These are phyloP conservation scores for Clonostachys byssicola DNA, from an alignment of 2,329 filamentous ascomycete genomes.

Conservation along the genomic window DNA sequence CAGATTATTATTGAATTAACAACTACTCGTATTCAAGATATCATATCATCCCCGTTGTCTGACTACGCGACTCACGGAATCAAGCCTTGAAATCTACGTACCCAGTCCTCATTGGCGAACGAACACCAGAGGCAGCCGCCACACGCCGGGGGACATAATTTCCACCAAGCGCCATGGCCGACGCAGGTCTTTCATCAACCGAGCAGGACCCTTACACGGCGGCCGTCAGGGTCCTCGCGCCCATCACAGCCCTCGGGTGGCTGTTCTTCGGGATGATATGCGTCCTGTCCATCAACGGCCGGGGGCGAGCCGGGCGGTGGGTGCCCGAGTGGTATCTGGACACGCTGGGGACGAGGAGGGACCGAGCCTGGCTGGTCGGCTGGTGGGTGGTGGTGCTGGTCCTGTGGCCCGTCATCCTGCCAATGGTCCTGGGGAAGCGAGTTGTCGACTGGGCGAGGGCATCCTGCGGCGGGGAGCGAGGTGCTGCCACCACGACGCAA, in stretches of 20 bases:
- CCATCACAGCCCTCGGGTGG: conserved; percentile 18
- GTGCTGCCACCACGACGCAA: too few relatives aligned
- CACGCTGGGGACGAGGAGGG: conserved; percentile 8
- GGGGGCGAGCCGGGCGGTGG: conserved; percentile 19
- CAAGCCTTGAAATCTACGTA: too few relatives aligned
- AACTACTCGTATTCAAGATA: too few relatives aligned
- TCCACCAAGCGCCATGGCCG: too few relatives aligned
- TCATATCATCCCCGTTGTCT: too few relatives aligned
- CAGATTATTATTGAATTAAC: too few relatives aligned
- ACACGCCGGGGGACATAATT: too few relatives aligned
- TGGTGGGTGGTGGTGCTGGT: conserved; percentile 22
- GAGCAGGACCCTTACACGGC: not conserved
- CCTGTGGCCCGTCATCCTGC: conserved; percentile 48
- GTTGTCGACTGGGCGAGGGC: too few relatives aligned
- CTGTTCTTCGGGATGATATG: conserved; percentile 21
- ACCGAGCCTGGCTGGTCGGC: conserved; percentile 11
- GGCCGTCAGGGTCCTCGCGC: conserved; percentile 13
- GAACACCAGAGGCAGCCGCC: too few relatives aligned
- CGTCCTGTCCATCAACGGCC: conserved; percentile 21
- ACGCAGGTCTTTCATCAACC: not conserved
- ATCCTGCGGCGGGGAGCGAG: too few relatives aligned
- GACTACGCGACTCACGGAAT: too few relatives aligned
- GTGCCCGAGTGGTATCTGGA: conserved; percentile 26
- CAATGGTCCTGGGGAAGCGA: not conserved
- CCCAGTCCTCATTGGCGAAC: too few relatives aligned